These are phyloP conservation scores for Saccharomycopsis amapae DNA, from an alignment of 805 yeast species.

Conservation along the genomic window DNA sequence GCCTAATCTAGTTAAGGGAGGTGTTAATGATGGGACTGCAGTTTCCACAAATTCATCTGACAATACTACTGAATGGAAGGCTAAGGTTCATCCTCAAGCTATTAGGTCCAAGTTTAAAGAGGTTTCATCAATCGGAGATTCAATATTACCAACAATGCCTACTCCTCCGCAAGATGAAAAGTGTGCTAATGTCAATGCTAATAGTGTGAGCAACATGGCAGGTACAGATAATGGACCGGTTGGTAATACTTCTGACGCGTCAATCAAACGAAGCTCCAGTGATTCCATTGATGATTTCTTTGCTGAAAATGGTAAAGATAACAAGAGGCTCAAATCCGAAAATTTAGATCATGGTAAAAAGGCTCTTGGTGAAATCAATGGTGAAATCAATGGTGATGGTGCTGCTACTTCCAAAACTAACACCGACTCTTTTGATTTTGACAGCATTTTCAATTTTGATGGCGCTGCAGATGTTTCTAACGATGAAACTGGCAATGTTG, in stretches of 20 bases:
- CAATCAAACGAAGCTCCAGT: background rate
- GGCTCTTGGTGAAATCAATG: background rate
- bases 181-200: background rate
- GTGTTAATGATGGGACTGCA: constrained; percentile 10
- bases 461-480: constrained; percentile 18
- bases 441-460: constrained; percentile 19
- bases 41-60: constrained; percentile 4
- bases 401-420: background rate
- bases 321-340: background rate
- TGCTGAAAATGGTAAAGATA: background rate
- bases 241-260: no score
- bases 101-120: constrained; percentile 20
- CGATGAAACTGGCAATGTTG: background rate
- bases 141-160: constrained; percentile 20
- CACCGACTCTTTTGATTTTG: constrained; percentile 17
- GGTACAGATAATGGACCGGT: background rate
- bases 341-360: background rate
- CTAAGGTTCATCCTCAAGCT: constrained; percentile 19
- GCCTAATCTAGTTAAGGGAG: constrained; percentile 3
- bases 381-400: background rate
- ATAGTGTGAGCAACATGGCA: constrained; percentile 1
- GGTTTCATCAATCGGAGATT: constrained; percentile 18
- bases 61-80: constrained; percentile 9
- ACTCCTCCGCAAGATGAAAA: constrained; percentile 22
- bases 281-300: background rate